Conservation (phyloP, 768 basidiomycete species). For the Agaricus blazei region DNA sequence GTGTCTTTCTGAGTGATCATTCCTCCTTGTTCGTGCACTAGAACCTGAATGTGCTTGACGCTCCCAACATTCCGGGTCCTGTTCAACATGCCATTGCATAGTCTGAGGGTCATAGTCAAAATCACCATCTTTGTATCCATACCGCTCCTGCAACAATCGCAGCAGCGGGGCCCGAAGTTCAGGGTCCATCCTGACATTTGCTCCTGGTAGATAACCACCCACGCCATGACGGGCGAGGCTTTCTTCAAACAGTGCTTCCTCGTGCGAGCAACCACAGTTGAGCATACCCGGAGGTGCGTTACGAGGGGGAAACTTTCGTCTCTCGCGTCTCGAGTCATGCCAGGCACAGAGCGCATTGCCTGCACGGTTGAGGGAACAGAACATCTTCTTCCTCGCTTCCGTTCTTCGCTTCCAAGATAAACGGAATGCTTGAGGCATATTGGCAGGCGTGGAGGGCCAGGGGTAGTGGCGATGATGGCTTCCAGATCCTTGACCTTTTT, state of each 20-base stretch:
- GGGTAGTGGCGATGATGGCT: conserved; percentile 9
- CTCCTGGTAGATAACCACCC: conserved; percentile 80
- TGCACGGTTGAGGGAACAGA: conserved; percentile 81
- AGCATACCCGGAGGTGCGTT: conserved; percentile 74
- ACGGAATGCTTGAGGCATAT: conserved; percentile 42
- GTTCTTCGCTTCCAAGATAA: conserved; percentile 69
- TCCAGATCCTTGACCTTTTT: conserved; percentile 47
- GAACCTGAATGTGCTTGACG: conserved; percentile 40
- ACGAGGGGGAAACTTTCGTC: conserved; percentile 70
- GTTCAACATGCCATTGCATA: conserved; percentile 64
- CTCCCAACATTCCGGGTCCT: conserved; percentile 63
- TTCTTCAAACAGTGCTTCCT: conserved; percentile 85
- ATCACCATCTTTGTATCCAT: conserved; percentile 79
- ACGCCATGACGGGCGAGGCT: conserved; percentile 74
- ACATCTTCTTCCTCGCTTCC: conserved; percentile 61
- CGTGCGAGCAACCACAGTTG: conserved; percentile 83
- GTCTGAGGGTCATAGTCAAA: conserved; percentile 68
- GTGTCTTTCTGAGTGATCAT: conserved; percentile 17
- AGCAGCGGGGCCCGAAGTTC: conserved; percentile 78
- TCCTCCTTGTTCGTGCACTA: conserved; percentile 27
- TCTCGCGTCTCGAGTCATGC: conserved; percentile 86
- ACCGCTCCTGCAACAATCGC: conserved; percentile 64
- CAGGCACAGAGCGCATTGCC: conserved; percentile 87
- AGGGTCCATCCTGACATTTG: conserved; percentile 85
- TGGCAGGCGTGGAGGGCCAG: conserved; percentile 27